A percentile compares a stretch with the other conserved stretches of the same genome.
Conservation (phyloP, 2,329 filamentous ascomycete genomes). For the Raffaelea arxii region DNA sequence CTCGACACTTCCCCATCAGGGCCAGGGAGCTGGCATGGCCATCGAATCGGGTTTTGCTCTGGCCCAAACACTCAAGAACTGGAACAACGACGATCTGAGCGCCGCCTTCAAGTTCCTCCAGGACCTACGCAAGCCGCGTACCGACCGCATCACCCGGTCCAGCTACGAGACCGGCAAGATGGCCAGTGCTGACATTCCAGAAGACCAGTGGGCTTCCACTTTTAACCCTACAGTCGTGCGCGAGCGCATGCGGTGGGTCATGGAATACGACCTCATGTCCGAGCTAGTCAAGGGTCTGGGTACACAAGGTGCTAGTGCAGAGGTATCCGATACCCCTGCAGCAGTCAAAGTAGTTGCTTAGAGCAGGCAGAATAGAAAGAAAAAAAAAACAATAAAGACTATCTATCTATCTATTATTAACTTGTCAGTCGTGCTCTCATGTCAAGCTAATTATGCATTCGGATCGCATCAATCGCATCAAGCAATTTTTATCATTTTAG, state of each 20-base stretch:
- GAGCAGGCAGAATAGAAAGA: neutral
- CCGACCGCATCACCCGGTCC: conserved; percentile 9
- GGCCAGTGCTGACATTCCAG: conserved; percentile 12
- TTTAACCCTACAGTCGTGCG: conserved; percentile 8
- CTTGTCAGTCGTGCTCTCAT: neutral
- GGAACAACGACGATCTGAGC: conserved; percentile 5
- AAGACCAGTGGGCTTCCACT: conserved; percentile 8
- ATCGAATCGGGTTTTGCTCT: conserved; percentile 27
- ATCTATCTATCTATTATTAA: neutral
- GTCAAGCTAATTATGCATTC: neutral
- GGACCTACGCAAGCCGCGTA: conserved; percentile 12
- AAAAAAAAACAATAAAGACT: neutral
- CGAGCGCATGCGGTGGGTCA: conserved; percentile 12
- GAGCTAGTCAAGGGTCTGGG: conserved; percentile 9
- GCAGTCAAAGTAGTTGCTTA: neutral
- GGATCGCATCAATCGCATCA: neutral
- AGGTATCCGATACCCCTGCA: neutral
- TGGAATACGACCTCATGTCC: conserved; percentile 10
- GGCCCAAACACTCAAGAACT: conserved; percentile 17
- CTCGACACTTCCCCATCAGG: conserved; percentile 41
- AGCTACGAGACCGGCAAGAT: conserved; percentile 13
- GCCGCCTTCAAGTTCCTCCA: conserved; percentile 9
- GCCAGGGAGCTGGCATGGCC: conserved; percentile 33
- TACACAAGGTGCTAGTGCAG: neutral
- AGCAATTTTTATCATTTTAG: neutral